Percentiles rank a stretch among this genome's conserved stretches.
These are phyloP conservation scores for Nothophaeocryptopus gaeumannii DNA, from an alignment of 2,329 filamentous ascomycete species.

Conservation along the genomic window DNA sequence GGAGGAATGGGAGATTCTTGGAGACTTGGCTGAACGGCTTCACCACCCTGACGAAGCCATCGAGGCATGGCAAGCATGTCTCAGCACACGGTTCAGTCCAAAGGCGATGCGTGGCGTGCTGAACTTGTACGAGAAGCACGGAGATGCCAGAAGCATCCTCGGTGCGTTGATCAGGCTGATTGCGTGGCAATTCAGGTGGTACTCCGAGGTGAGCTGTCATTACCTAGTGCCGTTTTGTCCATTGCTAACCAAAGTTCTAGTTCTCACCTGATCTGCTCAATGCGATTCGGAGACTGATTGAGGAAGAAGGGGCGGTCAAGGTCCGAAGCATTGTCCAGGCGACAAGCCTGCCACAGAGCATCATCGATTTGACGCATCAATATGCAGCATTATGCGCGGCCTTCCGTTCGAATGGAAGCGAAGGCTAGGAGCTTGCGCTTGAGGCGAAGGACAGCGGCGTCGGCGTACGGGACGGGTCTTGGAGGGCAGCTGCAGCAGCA, in stretches of 20 bases:
- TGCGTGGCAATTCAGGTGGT: conserved; percentile 99
- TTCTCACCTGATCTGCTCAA: conserved; percentile 90
- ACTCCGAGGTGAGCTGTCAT: conserved; percentile 70
- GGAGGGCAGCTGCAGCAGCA: no score
- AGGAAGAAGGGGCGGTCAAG: conserved; percentile 96
- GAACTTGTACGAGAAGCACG: conserved; percentile 71
- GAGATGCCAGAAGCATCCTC: conserved; percentile 76
- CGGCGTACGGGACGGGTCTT: no score
- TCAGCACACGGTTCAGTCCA: conserved; percentile 85
- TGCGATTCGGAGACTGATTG: conserved; percentile 86
- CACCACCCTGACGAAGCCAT: conserved; percentile 89
- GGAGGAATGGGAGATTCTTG: conserved; percentile 97
- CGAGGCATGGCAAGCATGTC: conserved; percentile 87
- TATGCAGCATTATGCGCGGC: conserved; percentile 93
- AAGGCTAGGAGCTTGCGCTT: conserved; percentile 48
- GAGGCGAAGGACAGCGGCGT: no score
- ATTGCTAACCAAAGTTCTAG: conserved; percentile 38
- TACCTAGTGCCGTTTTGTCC: not conserved
- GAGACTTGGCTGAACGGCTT: conserved; percentile 84
- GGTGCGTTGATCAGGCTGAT: conserved; percentile 85
- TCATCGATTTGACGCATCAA: conserved; percentile 91
- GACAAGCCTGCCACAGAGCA: conserved; percentile 86
- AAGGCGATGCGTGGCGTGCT: conserved; percentile 87
- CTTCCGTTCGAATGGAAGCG: conserved; percentile 90
- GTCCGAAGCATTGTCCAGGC: conserved; percentile 96